Evolutionary conservation across 352 stramenopile species (phyloP), one percentile per base, ranked within the genome.

Genomic region (Pilasporangium apinafurcum): DNA sequence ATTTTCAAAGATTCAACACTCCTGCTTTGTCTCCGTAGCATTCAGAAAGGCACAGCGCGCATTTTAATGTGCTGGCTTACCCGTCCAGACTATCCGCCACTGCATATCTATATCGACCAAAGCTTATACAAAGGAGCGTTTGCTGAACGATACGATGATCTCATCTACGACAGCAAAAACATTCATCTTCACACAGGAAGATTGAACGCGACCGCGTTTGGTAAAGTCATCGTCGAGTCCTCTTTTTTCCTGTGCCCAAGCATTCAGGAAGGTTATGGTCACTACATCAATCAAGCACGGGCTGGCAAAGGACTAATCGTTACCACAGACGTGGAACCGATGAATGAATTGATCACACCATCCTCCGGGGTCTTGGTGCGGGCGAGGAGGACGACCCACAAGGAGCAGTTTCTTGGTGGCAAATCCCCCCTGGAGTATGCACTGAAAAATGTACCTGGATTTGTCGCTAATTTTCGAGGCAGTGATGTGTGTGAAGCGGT

Each of bases 271-370:
- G 73, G 73, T 14, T 86, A 79, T 38, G 72, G 70, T 25, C 70
- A 83, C 54, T 83, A 83, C 53, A 81, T 83, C 39, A 83, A 83
- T 51, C 70, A 83, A 30, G 70, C 65, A 24, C 56, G 67, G 0
- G 70, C 70, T 3, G 52, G 62, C 4, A 59, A 68, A 14, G 65
- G 51, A 1, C 39, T 81, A 6, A 55, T 83, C 20, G 26, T 83
- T 26, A 66, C 70, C 1, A 71, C 70, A 1, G 46, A 83, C 39
- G 47, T 54, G 17, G 44, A 59, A 12, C 71, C 71, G n/a, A 81
- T 84, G 68, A 84, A 81, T 39, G 70, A 83, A 40, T 43, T 83
- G 18, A 45, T 83, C 17, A 72, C 65, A 4, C 21, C 27, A n/a
- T 62, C 64, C 10, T 65, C 56, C 14, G 64, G 70, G 28, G 52